Conservation (phyloP, 2,329 filamentous ascomycete genomes). For the Colletotrichum trifolii region DNA sequence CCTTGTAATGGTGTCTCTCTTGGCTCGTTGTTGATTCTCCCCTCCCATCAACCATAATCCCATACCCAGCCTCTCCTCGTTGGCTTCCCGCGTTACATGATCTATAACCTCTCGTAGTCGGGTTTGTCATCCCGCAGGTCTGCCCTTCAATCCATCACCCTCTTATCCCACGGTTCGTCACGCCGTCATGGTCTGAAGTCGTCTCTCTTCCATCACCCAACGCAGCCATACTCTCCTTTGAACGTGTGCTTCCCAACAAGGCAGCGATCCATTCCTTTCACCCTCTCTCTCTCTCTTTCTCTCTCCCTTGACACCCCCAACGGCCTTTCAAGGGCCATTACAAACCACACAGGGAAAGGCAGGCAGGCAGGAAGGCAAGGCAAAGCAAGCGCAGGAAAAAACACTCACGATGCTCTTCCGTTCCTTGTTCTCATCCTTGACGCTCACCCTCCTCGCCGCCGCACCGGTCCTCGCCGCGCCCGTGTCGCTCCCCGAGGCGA, state of each 20-base stretch:
- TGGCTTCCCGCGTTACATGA: background rate
- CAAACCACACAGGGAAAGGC: background rate
- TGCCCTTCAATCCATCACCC: background rate
- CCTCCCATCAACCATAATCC: background rate
- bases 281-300: too few species aligned
- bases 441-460: constrained; percentile 1
- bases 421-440: constrained; percentile 6
- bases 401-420: constrained; percentile 18
- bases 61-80: background rate
- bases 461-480: constrained; percentile 21
- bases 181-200: constrained; percentile 25
- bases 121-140: background rate
- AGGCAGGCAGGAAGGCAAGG: constrained; percentile 14
- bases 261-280: constrained; percentile 17
- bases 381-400: too few species aligned
- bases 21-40: background rate
- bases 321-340: too few species aligned
- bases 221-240: constrained; percentile 27
- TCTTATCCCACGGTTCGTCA: constrained; percentile 1
- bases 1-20: background rate
- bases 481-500: background rate
- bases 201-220: background rate
- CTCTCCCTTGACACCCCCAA: too few species aligned
- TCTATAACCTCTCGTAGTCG: constrained; percentile 14
- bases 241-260: background rate